phyloP scores from a whole-genome alignment of 805 yeast genomes.

The Kodamaea neixiangensis region DNA sequence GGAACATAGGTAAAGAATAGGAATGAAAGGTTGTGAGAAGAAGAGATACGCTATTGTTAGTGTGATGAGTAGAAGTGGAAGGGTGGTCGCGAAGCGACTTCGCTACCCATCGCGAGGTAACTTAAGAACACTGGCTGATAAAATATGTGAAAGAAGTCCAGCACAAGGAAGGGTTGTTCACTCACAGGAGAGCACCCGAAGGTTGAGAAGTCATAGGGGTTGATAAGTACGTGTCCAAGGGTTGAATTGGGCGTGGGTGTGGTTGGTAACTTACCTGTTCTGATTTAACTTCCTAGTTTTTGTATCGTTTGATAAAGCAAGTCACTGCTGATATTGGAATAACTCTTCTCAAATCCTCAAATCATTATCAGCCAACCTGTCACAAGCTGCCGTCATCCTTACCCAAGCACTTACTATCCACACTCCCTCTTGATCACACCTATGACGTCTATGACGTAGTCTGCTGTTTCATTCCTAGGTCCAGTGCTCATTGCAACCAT shows the following conservation, averaged over 20 bases:
- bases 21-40: neutral
- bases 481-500: neutral
- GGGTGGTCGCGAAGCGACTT: neutral
- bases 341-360: no score
- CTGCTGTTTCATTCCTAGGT: neutral
- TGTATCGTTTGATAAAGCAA: no score
- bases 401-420: no score
- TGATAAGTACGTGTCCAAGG: no score
- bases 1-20: neutral
- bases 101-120: neutral
- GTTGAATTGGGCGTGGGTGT: no score
- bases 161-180: no score
- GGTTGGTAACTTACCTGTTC: no score
- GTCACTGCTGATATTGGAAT: no score
- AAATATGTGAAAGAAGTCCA: neutral
- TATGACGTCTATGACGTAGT: neutral
- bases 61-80: neutral
- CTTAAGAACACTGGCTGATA: neutral
- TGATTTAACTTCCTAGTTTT: no score
- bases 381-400: no score
- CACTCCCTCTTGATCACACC: no score
- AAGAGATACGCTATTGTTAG: neutral
- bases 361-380: no score
- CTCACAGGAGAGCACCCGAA: neutral
- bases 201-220: neutral